A percentile compares a stretch with the other conserved stretches of the same genome.
phyloP scores from a whole-genome alignment of 2,329 filamentous ascomycete species.

The Apiospora phragmitis region DNA sequence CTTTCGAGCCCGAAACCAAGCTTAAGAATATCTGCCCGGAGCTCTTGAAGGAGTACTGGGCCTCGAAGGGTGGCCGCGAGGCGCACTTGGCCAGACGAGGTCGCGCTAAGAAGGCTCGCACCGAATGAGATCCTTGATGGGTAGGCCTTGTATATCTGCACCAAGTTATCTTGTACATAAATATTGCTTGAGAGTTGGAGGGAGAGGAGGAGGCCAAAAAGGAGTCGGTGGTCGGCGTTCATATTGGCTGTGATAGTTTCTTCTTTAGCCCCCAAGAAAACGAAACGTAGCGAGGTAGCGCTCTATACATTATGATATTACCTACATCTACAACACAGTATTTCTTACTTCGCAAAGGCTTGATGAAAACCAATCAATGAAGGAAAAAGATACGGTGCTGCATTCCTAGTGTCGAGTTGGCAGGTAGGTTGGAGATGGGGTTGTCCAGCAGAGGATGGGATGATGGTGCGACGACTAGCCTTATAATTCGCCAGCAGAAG shows the following conservation, averaged over 20 bases:
- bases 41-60: constrained; percentile 30
- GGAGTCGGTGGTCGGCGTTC: constrained; percentile 4
- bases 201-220: constrained; percentile 7
- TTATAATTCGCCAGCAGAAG: constrained; percentile 1
- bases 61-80: constrained; percentile 27
- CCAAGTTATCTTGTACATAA: neutral
- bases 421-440: neutral
- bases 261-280: neutral
- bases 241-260: neutral
- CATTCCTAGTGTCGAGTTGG: neutral
- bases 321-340: neutral
- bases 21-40: constrained; percentile 27
- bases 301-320: neutral
- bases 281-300: neutral
- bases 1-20: constrained; percentile 31
- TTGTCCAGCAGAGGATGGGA: neutral
- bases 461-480: neutral
- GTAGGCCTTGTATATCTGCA: constrained; percentile 2
- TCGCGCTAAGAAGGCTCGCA: constrained; percentile 25
- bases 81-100: constrained; percentile 28
- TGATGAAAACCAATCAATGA: neutral
- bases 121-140: constrained; percentile 11
- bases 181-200: neutral
- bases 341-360: neutral
- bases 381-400: neutral